A percentile compares a stretch with the other conserved stretches of the same genome.
These are phyloP conservation scores for Kwoniella sp. DNA, from an alignment of 768 basidiomycete genomes.

Conservation along the genomic window DNA sequence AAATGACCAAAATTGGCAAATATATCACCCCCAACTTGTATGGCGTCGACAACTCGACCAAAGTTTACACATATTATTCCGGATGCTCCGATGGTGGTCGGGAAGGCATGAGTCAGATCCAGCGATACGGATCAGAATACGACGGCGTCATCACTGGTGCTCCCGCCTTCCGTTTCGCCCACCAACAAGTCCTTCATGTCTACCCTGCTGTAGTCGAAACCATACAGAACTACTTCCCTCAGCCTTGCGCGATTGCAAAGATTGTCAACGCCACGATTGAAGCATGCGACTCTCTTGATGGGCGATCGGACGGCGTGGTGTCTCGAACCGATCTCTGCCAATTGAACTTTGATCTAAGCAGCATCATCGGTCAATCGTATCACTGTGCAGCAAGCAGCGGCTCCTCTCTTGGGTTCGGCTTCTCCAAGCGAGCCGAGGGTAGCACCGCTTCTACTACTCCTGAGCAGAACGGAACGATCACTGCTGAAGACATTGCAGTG, in stretches of 20 bases:
- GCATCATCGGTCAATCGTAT: slow-evolving; percentile 11
- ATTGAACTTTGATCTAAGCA: slow-evolving; percentile 17
- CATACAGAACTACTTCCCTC: slow-evolving; percentile 13
- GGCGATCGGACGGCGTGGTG: slow-evolving; percentile 22
- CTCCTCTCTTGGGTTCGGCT: slow-evolving; percentile 4
- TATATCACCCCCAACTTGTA: slow-evolving; percentile 19
- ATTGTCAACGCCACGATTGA: slow-evolving; percentile 20
- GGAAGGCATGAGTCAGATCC: slow-evolving; percentile 18
- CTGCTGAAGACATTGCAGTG: slow-evolving; percentile 1
- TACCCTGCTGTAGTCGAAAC: neutral
- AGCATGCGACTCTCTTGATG: slow-evolving; percentile 23
- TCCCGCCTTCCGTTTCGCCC: slow-evolving; percentile 21
- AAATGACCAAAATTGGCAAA: slow-evolving; percentile 22
- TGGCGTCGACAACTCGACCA: slow-evolving; percentile 7
- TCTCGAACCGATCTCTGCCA: slow-evolving; percentile 25
- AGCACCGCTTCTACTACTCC: neutral
- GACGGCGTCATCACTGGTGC: slow-evolving; percentile 24
- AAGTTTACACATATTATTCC: slow-evolving; percentile 19
- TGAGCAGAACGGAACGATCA: slow-evolving; percentile 5
- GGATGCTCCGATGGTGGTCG: slow-evolving; percentile 29
- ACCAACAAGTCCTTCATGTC: slow-evolving; percentile 16
- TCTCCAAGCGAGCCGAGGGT: slow-evolving; percentile 9
- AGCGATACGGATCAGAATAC: slow-evolving; percentile 19
- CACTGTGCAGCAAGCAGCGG: slow-evolving; percentile 11
- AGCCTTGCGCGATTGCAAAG: slow-evolving; percentile 15